Conservation (phyloP, 179 eudicot genomes). For the Spergularia azorica region DNA sequence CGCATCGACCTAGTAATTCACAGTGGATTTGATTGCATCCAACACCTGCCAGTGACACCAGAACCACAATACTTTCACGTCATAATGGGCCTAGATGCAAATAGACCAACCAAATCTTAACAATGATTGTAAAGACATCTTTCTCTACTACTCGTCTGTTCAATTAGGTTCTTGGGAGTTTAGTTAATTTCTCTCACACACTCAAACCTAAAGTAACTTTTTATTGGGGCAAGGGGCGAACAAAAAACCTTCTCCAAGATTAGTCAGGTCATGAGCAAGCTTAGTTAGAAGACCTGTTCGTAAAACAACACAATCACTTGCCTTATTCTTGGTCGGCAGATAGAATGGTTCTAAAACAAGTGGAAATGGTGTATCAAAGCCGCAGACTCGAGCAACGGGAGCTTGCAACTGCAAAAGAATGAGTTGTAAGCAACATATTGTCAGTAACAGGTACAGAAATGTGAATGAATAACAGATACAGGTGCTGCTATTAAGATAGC, state of each 20-base stretch:
- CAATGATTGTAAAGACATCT: too few relatives aligned
- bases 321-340: constrained; percentile 94
- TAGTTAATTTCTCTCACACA: too few relatives aligned
- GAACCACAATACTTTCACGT: not conserved
- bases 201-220: not conserved
- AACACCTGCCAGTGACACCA: constrained; percentile 55
- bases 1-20: constrained; percentile 52
- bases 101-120: not conserved
- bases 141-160: too few relatives aligned
- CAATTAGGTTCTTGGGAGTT: too few relatives aligned
- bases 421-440: not conserved
- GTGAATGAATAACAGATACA: too few relatives aligned
- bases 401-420: constrained; percentile 80
- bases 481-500: too few relatives aligned
- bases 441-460: too few relatives aligned
- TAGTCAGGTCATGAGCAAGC: not conserved
- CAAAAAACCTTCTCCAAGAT: not conserved
- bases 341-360: constrained; percentile 95
- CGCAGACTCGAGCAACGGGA: constrained; percentile 90
- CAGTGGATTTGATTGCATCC: constrained; percentile 89
- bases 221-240: too few relatives aligned
- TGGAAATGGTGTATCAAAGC: constrained; percentile 95
- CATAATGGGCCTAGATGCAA: not conserved
- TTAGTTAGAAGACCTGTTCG: not conserved
- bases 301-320: constrained; percentile 10